Percentiles rank a stretch among this genome's conserved stretches.
Conservation (phyloP, 306 rosid species). For the Malus orientalis region DNA sequence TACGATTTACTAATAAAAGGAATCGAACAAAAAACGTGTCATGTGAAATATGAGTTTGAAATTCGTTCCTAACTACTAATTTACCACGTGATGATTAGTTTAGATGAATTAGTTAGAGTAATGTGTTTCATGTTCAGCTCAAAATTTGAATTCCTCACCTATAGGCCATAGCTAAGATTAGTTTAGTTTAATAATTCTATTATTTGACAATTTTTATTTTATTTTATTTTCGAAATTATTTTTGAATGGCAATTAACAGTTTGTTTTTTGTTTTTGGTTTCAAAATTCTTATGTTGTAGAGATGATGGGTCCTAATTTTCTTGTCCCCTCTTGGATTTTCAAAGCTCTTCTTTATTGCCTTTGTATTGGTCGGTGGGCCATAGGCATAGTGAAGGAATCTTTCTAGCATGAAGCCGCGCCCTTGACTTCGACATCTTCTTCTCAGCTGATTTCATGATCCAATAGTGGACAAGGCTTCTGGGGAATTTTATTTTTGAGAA, state of each 20-base stretch:
- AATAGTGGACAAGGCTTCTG: neutral
- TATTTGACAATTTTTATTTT: no score
- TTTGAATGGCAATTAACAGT: neutral
- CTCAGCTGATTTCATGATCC: neutral
- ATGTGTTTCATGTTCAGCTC: neutral
- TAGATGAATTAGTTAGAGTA: no score
- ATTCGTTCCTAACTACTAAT: no score
- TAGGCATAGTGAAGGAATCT: neutral
- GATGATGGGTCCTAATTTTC: neutral
- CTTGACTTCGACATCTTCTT: neutral
- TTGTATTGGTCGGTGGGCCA: neutral
- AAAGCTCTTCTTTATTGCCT: neutral
- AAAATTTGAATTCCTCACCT: no score
- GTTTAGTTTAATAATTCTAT: no score
- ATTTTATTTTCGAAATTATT: neutral
- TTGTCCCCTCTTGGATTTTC: neutral
- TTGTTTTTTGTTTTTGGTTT: neutral
- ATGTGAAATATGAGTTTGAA: no score
- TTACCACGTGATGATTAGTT: no score
- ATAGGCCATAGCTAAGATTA: neutral
- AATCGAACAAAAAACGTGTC: fast-evolving
- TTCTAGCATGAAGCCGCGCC: neutral
- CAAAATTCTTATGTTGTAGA: neutral
- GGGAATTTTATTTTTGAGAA: neutral
- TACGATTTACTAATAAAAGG: no score